phyloP scores from a whole-genome alignment of 805 yeast species.

The Starmerella asiatica region DNA sequence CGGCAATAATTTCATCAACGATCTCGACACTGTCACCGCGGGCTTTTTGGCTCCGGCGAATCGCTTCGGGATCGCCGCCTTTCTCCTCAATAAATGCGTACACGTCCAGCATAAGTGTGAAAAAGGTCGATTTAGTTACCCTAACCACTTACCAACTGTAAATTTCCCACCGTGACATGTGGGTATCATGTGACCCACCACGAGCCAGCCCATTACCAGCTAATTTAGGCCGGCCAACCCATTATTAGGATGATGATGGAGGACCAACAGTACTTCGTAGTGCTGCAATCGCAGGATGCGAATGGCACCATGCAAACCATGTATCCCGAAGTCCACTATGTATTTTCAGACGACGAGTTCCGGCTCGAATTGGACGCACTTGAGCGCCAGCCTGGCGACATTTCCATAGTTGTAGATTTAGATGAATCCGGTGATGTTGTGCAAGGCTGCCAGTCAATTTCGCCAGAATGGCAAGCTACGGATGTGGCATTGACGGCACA shows the following conservation, averaged over 20 bases:
- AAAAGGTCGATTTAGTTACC: background rate
- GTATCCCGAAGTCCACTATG: constrained; percentile 29
- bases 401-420: constrained; percentile 28
- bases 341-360: constrained; percentile 29
- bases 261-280: constrained; percentile 17
- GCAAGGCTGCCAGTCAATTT: constrained; percentile 25
- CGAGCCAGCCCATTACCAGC: too few relatives aligned
- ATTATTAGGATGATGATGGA: too few relatives aligned
- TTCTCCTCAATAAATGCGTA: constrained; percentile 84
- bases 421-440: constrained; percentile 26
- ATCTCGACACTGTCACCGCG: constrained; percentile 91
- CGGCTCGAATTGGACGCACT: constrained; percentile 25
- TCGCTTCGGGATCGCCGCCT: constrained; percentile 89
- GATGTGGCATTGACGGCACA: constrained; percentile 18
- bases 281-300: constrained; percentile 14
- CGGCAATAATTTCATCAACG: constrained; percentile 87
- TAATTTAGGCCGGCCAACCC: too few relatives aligned
- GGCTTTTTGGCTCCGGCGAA: constrained; percentile 78
- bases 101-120: constrained; percentile 69
- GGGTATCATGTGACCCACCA: too few relatives aligned
- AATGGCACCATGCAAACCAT: constrained; percentile 18
- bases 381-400: constrained; percentile 24
- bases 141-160: too few relatives aligned
- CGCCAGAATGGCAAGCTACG: constrained; percentile 30
- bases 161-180: too few relatives aligned